Percentiles rank a stretch among this genome's conserved stretches.
These are phyloP conservation scores for Pseudopyrenochaeta lycopersici DNA, from an alignment of 2,329 filamentous ascomycete species.

Conservation along the genomic window DNA sequence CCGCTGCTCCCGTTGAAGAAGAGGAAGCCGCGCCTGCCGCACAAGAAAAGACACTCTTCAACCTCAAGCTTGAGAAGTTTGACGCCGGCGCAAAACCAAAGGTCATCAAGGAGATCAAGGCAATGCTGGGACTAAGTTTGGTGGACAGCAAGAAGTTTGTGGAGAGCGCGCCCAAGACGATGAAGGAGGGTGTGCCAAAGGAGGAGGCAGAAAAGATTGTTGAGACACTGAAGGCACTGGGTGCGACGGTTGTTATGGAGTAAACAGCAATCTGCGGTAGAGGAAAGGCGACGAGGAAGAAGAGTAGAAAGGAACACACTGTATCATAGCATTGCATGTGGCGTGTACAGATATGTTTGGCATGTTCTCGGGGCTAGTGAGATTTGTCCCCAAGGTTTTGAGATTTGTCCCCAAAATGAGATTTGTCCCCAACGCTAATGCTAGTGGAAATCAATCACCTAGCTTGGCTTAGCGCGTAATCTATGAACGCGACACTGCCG, in stretches of 20 bases:
- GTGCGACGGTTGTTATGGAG: constrained; percentile 90
- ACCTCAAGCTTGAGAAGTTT: constrained; percentile 90
- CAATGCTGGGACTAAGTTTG: constrained; percentile 89
- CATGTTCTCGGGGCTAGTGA: too few species aligned
- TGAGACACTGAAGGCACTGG: constrained; percentile 89
- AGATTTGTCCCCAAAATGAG: too few species aligned
- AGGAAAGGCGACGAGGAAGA: background rate
- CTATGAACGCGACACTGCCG: too few species aligned
- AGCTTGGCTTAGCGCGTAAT: too few species aligned
- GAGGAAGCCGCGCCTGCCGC: constrained; percentile 88
- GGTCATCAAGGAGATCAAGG: constrained; percentile 99
- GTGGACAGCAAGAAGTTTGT: constrained; percentile 99
- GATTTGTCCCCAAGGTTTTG: too few species aligned
- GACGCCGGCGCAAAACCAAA: constrained; percentile 93
- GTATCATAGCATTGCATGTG: constrained; percentile 48
- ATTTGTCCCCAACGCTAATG: too few species aligned
- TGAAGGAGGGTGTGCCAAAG: constrained; percentile 99
- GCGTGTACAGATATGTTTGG: constrained; percentile 51
- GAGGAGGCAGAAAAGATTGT: constrained; percentile 99
- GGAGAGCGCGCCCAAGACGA: constrained; percentile 94
- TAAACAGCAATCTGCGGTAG: constrained; percentile 57
- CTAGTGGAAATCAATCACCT: too few species aligned
- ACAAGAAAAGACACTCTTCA: constrained; percentile 96
- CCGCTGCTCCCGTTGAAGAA: constrained; percentile 74
- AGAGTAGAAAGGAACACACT: constrained; percentile 18